phyloP scores from a whole-genome alignment of 1,284 basidiomycete species.

The Veloboletus limbatus region DNA sequence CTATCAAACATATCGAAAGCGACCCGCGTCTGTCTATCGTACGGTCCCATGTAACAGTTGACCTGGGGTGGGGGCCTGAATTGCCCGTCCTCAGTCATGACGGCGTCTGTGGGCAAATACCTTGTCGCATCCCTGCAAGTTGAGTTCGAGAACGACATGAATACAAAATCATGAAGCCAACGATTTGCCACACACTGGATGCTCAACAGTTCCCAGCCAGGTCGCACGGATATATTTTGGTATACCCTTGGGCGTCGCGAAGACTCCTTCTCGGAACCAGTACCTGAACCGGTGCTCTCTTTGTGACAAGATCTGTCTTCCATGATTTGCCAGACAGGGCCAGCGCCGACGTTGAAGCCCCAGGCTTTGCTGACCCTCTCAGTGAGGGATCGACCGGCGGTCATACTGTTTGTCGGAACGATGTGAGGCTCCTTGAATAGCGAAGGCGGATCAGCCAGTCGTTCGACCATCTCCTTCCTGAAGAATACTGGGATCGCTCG shows the following conservation, averaged over 20 bases:
- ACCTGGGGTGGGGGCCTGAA: conserved; percentile 52
- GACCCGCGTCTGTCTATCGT: conserved; percentile 48
- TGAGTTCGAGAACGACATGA: conserved; percentile 3
- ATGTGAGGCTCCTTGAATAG: conserved; percentile 30
- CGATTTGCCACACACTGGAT: conserved; percentile 43
- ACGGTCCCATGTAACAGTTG: conserved; percentile 61
- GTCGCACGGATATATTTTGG: conserved; percentile 39
- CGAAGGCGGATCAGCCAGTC: conserved; percentile 48
- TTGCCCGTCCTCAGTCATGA: conserved; percentile 46
- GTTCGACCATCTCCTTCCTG: conserved; percentile 49
- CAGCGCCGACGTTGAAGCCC: conserved; percentile 68
- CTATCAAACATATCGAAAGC: conserved; percentile 55
- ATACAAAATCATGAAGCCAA: conserved; percentile 7
- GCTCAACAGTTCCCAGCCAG: conserved; percentile 45
- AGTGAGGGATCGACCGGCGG: conserved; percentile 27
- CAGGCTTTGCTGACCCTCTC: conserved; percentile 54
- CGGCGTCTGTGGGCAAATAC: conserved; percentile 55
- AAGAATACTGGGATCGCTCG: conserved; percentile 58
- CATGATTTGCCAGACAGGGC: conserved; percentile 68
- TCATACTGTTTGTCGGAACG: conserved; percentile 38
- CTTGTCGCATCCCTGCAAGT: conserved; percentile 47
- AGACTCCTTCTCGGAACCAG: conserved; percentile 41
- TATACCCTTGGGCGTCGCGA: conserved; percentile 59
- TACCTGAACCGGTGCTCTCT: conserved; percentile 43
- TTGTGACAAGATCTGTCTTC: conserved; percentile 78